Evolutionary conservation across 140 eudicot genomes (phyloP).

Genomic region (Flaveria floridana): DNA sequence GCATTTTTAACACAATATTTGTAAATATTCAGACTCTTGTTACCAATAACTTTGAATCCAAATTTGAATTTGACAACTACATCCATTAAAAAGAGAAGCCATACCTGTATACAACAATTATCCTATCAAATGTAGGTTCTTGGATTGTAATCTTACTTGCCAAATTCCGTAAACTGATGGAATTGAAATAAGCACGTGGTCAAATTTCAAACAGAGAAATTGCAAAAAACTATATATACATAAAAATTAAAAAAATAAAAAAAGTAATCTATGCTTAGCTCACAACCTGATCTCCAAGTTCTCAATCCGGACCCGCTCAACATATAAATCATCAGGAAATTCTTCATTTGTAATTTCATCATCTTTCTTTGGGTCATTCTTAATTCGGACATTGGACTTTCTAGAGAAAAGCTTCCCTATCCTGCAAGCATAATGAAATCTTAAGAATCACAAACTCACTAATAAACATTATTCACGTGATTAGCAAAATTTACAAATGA

Average conservation of each 20-base stretch:
- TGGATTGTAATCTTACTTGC: conserved; percentile 74
- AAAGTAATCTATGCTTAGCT: neutral
- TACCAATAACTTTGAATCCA: neutral
- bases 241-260: neutral
- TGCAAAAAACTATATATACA: neutral
- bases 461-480: conserved; percentile 24
- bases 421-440: conserved; percentile 43
- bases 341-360: conserved; percentile 56
- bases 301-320: conserved; percentile 84
- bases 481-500: conserved; percentile 9
- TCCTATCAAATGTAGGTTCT: conserved; percentile 96
- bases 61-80: too few relatives aligned
- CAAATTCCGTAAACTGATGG: conserved; percentile 61
- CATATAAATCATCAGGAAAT: conserved; percentile 55
- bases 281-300: conserved; percentile 75
- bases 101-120: conserved; percentile 92
- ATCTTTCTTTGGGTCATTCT: conserved; percentile 55
- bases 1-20: neutral
- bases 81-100: conserved; percentile 16
- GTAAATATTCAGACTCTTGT: neutral
- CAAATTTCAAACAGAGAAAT: neutral
- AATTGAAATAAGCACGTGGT: conserved; percentile 21
- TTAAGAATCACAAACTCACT: conserved; percentile 19
- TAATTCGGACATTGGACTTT: conserved; percentile 47
- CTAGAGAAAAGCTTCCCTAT: conserved; percentile 51